These are phyloP conservation scores for Yamadazyma atmosphaerica DNA, from an alignment of 1,139 yeast genomes.

Conservation along the genomic window DNA sequence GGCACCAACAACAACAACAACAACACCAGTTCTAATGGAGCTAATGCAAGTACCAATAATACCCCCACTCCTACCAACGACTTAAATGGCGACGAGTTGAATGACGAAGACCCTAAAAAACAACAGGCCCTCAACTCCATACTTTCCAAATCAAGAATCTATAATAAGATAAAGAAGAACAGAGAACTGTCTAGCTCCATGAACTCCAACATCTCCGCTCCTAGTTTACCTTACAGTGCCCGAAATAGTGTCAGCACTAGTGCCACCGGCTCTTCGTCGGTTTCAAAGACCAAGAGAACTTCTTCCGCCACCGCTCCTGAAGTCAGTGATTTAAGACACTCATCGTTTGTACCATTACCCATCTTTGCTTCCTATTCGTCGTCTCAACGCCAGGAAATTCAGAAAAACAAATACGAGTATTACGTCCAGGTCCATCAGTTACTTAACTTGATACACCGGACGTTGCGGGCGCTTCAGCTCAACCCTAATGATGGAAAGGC, in stretches of 20 bases:
- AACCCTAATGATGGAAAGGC: conserved; percentile 19
- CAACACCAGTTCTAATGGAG: conserved; percentile 1
- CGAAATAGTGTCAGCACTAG: conserved; percentile 22
- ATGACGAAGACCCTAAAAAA: conserved; percentile 20
- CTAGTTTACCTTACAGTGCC: conserved; percentile 11
- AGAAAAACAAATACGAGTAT: conserved; percentile 37
- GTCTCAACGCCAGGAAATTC: conserved; percentile 33
- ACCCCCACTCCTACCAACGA: conserved; percentile 3
- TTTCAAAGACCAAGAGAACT: conserved; percentile 11
- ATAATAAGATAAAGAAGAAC: conserved; percentile 38
- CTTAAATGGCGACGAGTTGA: neutral
- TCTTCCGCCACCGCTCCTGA: conserved; percentile 12
- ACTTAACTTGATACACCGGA: conserved; percentile 18
- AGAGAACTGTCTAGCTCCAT: conserved; percentile 39
- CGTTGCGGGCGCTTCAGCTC: conserved; percentile 13
- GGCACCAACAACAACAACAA: conserved; percentile 9
- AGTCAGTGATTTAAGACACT: conserved; percentile 9
- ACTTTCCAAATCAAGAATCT: conserved; percentile 38
- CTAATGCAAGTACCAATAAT: conserved; percentile 5
- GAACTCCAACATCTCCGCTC: conserved; percentile 24
- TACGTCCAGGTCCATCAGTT: conserved; percentile 29
- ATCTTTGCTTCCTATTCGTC: conserved; percentile 14
- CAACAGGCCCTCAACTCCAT: conserved; percentile 31
- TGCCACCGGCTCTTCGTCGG: conserved; percentile 10
- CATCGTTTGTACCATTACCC: conserved; percentile 11